Base-by-base conservation (phyloP, 257 asterid genomes). In the Perilla frutescens region DNA sequence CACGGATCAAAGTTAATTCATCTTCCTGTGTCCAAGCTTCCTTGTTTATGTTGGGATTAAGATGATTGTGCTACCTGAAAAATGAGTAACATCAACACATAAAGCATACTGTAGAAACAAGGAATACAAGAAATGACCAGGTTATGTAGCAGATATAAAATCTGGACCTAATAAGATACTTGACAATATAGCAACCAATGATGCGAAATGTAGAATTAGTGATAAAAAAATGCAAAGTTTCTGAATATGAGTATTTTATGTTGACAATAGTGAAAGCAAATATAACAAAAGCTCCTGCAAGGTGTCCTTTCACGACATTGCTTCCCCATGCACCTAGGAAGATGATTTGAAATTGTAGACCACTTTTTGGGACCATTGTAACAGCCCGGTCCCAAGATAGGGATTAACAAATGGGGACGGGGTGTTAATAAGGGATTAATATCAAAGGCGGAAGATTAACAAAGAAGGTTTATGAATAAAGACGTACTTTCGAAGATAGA, bases 1-100 rank as follows among this genome's bases (percentile, higher is more conserved):
- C 98, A 10, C 81, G 97, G 74, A 95, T 87, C 72, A 95, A 79
- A 76, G 91, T 85, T 79, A 92, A 76, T 80, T 95, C 98, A 82
- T 95, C 99, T 14, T 90, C 97, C 78, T 87, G 98, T 31, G 98
- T 95, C 99, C 99, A 95, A 55, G 98, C 97, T 80, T 95, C 97
- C 76, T 89, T 95, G 66, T 92, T 95, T 57, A 95, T 95, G 83
- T 81, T 77, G 68, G 99, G 99, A 82, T 95, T 95, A 36, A 95
- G 90, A 89, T 95, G 99, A 83, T 95, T 95, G 84, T 95, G 99
- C 99, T 98, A 95, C 89, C 99, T 95, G 83, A 67, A 79, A 80
- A 79, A 56, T 49, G 51, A 70, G 58, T 32, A 51, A 15, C 37
- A 37, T 43, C 43, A 36, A 61, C 37, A 73, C 20, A 14, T 62